Evolutionary conservation across 2,329 filamentous ascomycete genomes (phyloP), one percentile per base, ranked within the genome.

Genomic region (Alternaria incomplexa): DNA sequence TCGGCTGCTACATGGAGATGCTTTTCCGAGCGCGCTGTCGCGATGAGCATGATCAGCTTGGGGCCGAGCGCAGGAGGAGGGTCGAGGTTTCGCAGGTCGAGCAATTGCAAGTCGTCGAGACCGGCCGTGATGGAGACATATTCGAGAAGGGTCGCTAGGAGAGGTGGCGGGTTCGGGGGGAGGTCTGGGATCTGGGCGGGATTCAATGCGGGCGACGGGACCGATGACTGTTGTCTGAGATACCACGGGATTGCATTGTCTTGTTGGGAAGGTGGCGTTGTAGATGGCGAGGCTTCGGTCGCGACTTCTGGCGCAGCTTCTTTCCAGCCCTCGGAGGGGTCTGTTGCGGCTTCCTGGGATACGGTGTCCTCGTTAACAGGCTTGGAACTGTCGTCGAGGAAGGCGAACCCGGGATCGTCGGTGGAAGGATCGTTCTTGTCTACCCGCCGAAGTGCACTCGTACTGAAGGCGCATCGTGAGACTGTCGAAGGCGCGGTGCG

Each of bases 1-100:
- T 97, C 93, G 0, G 94, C 93, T 1, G 93, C 93, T 22, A 97
- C 91, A 75, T 97, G 95, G 36, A 99, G 84, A 82, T 99, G 96
- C 56, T 95, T 93, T 79, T 97, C 93, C 73, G 93, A 96, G 62
- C 96, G 90, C 13, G 95, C 93, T 9, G 93, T 97, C 44, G 91
- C 93, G 67, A 99, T 89, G 28, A 99, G 82, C 96, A 98, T 98
- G 57, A 99, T 86, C 26, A 97, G 85, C 72, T 95, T 94, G 2
- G 92, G 88, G 2, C 96, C 96, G 1, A 99, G 86, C 0, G 94
- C 94, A 0, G 95, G 90, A 0, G 94, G 92, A 1, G 94, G 93
- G 71, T 97, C 92, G 53, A 98, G 85, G 40, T 88, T 83, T 60
- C 96, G 92, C 30, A 99, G 85, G 75, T 99, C 96, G 51, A 97